Evolutionary conservation across 495 filamentous ascomycete genomes (phyloP), one percentile per base, ranked within the genome.

Genomic region (Podospora anserina): DNA sequence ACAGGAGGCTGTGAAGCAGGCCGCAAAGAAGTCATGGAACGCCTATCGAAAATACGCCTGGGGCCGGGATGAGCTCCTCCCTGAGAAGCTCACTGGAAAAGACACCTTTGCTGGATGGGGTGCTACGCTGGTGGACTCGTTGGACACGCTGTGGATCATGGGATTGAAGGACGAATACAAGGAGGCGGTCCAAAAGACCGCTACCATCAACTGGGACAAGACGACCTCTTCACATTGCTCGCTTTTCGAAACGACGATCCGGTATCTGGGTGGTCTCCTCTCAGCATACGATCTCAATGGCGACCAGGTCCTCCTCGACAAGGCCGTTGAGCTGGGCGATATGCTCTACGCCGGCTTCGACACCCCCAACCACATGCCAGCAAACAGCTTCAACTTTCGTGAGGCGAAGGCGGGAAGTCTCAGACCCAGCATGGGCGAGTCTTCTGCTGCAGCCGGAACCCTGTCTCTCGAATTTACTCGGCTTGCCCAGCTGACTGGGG

Each of bases 61-160:
- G 89, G 77, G 88, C 63, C 81, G 85, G 57, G 93, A 97, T 71
- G 92, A 97, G 77, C 79, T 96, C 20, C 77, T 78, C 7, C 93
- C 92, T 0, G 71, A 89, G 4, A 83, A 81, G n/a, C 85, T 86
- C 13, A 72, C 74, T 7, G 84, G 76, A 5, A 78, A 77, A 1
- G 79, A 95, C 72, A 87, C 90, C 0, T 95, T 96, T 78, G 89
- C 86, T 69, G 91, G 90, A 23, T 97, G 93, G 93, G 92, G 89
- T 20, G 93, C 93, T 2, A 96, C 93, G 4, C 75, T 96, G 66
- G 92, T 97, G 3, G 93, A 97, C 82, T 78, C 88, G 15, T 78
- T 97, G 65, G 93, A 97, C 76, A 92, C 92, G 0, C 78, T 97
- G 9, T 97, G 92, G 92, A 93, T 97, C 68, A 94, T 96, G 92